A percentile compares a stretch with the other conserved stretches of the same genome.
Evolutionary conservation across 108 stramenopile species (phyloP).

Genomic region (Ochromonas danica): DNA sequence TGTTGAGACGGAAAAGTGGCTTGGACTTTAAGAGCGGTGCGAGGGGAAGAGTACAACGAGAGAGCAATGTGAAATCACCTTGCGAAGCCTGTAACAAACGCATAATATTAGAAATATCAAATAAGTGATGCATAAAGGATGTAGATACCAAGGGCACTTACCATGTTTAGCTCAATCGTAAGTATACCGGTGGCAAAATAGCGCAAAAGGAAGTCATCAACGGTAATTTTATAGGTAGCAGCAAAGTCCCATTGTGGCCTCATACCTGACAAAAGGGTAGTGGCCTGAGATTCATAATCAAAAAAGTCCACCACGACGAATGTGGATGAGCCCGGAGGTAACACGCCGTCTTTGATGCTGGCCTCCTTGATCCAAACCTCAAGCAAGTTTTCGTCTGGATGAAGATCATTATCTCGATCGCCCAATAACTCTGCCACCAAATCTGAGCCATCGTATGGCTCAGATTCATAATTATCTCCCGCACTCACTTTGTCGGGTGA

Average conservation of each 20-base stretch:
- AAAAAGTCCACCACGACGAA: conserved; percentile 66
- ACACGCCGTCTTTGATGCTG: conserved; percentile 44
- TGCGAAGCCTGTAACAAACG: conserved; percentile 47
- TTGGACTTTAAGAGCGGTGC: conserved; percentile 44
- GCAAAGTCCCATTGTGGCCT: conserved; percentile 63
- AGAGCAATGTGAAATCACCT: conserved; percentile 58
- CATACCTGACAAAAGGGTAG: conserved; percentile 52
- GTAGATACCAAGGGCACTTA: background rate
- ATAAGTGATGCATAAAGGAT: background rate
- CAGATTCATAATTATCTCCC: background rate
- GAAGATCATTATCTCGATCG: conserved; percentile 36
- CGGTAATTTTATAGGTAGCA: conserved; percentile 61
- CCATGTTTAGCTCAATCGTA: conserved; percentile 56
- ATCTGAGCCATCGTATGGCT: background rate
- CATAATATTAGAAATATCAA: background rate
- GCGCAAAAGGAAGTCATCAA: conserved; percentile 65
- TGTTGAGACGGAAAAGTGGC: conserved; percentile 40
- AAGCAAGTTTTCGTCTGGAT: conserved; percentile 63
- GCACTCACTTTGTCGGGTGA: background rate
- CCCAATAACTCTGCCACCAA: background rate
- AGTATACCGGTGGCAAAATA: conserved; percentile 58
- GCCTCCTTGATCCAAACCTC: conserved; percentile 63
- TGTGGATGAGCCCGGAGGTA: conserved; percentile 51
- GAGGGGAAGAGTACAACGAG: conserved; percentile 42
- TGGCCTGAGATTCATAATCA: conserved; percentile 65